Evolutionary conservation across 805 yeast species (phyloP).

Genomic region (Kazachstania africana): DNA sequence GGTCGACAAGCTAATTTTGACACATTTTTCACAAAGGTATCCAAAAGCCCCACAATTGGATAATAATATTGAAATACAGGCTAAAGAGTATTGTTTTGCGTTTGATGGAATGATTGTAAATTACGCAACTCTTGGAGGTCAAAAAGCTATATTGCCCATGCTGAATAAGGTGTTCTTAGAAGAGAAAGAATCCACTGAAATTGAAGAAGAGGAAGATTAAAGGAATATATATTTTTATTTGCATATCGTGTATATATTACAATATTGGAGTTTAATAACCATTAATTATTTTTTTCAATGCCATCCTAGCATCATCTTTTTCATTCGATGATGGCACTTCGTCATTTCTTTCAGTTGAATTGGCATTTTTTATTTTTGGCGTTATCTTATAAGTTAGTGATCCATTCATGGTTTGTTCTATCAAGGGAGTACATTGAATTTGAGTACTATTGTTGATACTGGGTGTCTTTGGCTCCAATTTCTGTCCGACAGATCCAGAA

Average conservation of each 20-base stretch:
- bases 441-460: neutral
- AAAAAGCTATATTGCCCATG: conserved; percentile 17
- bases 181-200: conserved; percentile 13
- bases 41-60: conserved; percentile 40
- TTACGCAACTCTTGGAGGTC: conserved; percentile 33
- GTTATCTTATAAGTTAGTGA: conserved; percentile 13
- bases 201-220: conserved; percentile 6
- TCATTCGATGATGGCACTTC: conserved; percentile 3
- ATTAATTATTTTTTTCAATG: conserved; percentile 20
- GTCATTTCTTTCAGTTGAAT: conserved; percentile 1
- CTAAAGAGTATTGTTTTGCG: conserved; percentile 37
- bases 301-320: conserved; percentile 23
- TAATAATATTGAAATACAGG: conserved; percentile 17
- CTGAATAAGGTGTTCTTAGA: conserved; percentile 23
- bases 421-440: conserved; percentile 23
- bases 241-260: neutral
- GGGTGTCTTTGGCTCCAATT: conserved; percentile 3
- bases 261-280: conserved; percentile 1
- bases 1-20: conserved; percentile 58
- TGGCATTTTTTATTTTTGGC: conserved; percentile 5
- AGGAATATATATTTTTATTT: neutral
- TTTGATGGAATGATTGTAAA: conserved; percentile 54
- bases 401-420: conserved; percentile 25
- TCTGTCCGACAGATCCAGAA: neutral
- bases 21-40: conserved; percentile 90